Conservation (phyloP, 192 early-diverging fungal species). For the Gaertneriomyces sp. region DNA sequence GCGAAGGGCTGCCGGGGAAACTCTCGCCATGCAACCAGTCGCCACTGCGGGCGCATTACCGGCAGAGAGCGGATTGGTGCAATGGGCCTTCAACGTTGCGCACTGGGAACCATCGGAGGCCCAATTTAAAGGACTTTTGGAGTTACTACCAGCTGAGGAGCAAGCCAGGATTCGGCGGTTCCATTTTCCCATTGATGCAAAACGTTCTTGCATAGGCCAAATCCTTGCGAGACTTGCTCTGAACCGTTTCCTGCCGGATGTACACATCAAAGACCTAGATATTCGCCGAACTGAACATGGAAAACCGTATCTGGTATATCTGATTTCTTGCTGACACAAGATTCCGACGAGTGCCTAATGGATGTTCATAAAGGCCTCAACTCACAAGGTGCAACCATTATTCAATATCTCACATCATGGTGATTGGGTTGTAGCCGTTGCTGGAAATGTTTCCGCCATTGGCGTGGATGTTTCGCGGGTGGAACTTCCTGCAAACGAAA, state of each 20-base stretch:
- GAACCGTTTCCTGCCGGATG: not conserved
- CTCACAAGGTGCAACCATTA: conserved; percentile 5
- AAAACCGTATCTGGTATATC: conserved; percentile 23
- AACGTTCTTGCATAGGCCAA: conserved; percentile 23
- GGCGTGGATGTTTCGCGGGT: conserved; percentile 55
- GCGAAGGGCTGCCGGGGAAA: too few species aligned
- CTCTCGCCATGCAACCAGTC: too few species aligned
- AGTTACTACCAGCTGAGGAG: conserved; percentile 15
- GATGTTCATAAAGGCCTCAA: not conserved
- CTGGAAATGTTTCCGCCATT: conserved; percentile 21
- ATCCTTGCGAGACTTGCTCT: conserved; percentile 19
- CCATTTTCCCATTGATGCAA: conserved; percentile 18
- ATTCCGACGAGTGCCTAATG: not conserved
- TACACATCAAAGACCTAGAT: not conserved
- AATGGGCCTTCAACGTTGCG: conserved; percentile 25
- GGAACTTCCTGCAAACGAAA: conserved; percentile 34
- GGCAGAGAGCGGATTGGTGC: too few species aligned
- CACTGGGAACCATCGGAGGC: conserved; percentile 11
- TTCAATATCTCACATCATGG: conserved; percentile 63
- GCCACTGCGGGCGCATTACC: too few species aligned
- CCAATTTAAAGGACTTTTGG: not conserved
- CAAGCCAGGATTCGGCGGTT: conserved; percentile 17
- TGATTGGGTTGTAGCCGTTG: conserved; percentile 56
- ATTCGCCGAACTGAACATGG: conserved; percentile 11
- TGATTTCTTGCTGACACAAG: not conserved